Conservation (phyloP, 73 alveolate genomes). For the Uronychia setigera region DNA sequence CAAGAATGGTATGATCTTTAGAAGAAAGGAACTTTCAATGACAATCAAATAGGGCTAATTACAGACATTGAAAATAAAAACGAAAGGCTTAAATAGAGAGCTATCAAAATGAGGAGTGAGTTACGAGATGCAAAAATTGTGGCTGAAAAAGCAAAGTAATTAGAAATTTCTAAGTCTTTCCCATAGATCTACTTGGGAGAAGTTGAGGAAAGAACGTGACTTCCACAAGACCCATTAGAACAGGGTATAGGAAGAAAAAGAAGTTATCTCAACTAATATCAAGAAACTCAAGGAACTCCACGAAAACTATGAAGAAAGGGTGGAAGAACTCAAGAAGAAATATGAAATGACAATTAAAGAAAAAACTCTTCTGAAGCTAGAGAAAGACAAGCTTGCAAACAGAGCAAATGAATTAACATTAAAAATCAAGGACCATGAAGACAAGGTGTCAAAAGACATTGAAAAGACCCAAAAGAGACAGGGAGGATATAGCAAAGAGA, state of each 20-base stretch:
- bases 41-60: slow-evolving; percentile 92
- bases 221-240: slow-evolving; percentile 98
- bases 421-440: slow-evolving; percentile 53
- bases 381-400: slow-evolving; percentile 93
- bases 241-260: slow-evolving; percentile 95
- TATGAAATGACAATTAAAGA: slow-evolving; percentile 96
- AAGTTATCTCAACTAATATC: slow-evolving; percentile 76
- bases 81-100: slow-evolving; percentile 93
- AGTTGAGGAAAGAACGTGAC: slow-evolving; percentile 98
- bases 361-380: slow-evolving; percentile 96
- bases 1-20: slow-evolving; percentile 97
- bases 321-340: slow-evolving; percentile 95
- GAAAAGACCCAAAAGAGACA: slow-evolving; percentile 50
- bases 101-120: slow-evolving; percentile 87
- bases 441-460: slow-evolving; percentile 51
- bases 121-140: slow-evolving; percentile 88
- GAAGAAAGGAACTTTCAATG: slow-evolving; percentile 97
- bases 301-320: slow-evolving; percentile 95
- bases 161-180: too few species aligned
- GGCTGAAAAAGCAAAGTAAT: slow-evolving; percentile 86
- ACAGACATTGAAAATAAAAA: slow-evolving; percentile 98
- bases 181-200: slow-evolving; percentile 90
- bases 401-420: slow-evolving; percentile 37
- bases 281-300: slow-evolving; percentile 95
- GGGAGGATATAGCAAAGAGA: slow-evolving; percentile 13